phyloP scores from a whole-genome alignment of 2,329 filamentous ascomycete species.

The Dactylellina cionopaga region DNA sequence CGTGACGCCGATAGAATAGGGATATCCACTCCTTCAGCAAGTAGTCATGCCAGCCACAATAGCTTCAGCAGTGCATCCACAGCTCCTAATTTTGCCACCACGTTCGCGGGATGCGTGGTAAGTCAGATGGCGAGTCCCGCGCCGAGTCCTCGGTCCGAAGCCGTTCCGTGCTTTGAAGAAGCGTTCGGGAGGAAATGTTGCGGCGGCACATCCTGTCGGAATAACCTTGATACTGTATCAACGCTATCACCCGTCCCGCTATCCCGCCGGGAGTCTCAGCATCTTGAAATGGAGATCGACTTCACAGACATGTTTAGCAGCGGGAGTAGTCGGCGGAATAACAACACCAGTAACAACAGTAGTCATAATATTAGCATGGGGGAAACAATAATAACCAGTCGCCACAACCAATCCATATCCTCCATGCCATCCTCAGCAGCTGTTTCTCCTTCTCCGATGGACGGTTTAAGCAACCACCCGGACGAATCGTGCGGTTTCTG shows the following conservation, averaged over 20 bases:
- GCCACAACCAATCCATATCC: no score
- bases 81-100: constrained; percentile 27
- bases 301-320: constrained; percentile 67
- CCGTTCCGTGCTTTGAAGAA: constrained; percentile 47
- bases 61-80: constrained; percentile 50
- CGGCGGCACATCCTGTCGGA: constrained; percentile 38
- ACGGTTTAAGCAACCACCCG: constrained; percentile 58
- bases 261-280: constrained; percentile 28
- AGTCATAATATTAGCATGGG: neutral
- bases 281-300: constrained; percentile 72
- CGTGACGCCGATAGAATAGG: constrained; percentile 34
- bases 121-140: constrained; percentile 56
- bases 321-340: constrained; percentile 23
- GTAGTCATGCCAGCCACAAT: constrained; percentile 20
- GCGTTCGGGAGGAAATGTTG: constrained; percentile 50
- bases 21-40: constrained; percentile 1
- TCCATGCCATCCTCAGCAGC: constrained; percentile 56
- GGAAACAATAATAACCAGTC: neutral
- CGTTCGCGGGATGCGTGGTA: constrained; percentile 22
- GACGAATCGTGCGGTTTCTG: constrained; percentile 84
- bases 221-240: constrained; percentile 38
- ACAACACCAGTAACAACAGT: constrained; percentile 11
- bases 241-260: constrained; percentile 38
- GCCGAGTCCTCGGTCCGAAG: constrained; percentile 49
- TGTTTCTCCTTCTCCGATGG: constrained; percentile 68